Conservation (phyloP, 2,329 filamentous ascomycete species). For the Arachnopeziza araneosa region DNA sequence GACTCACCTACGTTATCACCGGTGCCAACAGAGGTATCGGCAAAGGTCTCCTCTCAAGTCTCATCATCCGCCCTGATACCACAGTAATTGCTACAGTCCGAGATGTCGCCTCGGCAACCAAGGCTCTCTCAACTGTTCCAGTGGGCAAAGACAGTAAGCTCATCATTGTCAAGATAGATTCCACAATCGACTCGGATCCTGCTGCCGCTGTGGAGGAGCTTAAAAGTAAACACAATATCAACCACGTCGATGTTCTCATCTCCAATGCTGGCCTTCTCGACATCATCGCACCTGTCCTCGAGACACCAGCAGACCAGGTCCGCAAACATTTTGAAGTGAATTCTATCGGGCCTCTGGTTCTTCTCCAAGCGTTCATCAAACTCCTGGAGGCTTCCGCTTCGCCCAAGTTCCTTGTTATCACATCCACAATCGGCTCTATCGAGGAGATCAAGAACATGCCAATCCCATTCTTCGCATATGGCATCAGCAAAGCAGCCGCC, state of each 20-base stretch:
- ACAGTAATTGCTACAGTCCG: slow-evolving; percentile 37
- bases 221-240: slow-evolving; percentile 31
- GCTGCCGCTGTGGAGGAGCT: slow-evolving; percentile 32
- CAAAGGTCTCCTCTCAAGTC: slow-evolving; percentile 29
- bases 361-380: slow-evolving; percentile 40
- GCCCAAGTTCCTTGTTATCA: slow-evolving; percentile 36
- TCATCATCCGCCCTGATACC: slow-evolving; percentile 32
- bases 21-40: slow-evolving; percentile 25
- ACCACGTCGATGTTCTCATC: slow-evolving; percentile 43
- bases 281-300: slow-evolving; percentile 26
- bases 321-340: slow-evolving; percentile 38
- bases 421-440: slow-evolving; percentile 21
- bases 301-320: slow-evolving; percentile 33
- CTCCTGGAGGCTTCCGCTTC: slow-evolving; percentile 33
- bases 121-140: slow-evolving; percentile 26
- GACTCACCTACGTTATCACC: slow-evolving; percentile 18
- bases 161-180: slow-evolving; percentile 40
- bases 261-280: slow-evolving; percentile 43
- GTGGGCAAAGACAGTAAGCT: slow-evolving; percentile 29
- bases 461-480: slow-evolving; percentile 33
- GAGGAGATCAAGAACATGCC: not conserved
- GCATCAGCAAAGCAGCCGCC: slow-evolving; percentile 33
- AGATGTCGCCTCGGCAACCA: slow-evolving; percentile 21
- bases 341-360: slow-evolving; percentile 34
- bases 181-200: slow-evolving; percentile 32